These are phyloP conservation scores for Austroboletus niveus DNA, from an alignment of 1,284 basidiomycete species.

Conservation along the genomic window DNA sequence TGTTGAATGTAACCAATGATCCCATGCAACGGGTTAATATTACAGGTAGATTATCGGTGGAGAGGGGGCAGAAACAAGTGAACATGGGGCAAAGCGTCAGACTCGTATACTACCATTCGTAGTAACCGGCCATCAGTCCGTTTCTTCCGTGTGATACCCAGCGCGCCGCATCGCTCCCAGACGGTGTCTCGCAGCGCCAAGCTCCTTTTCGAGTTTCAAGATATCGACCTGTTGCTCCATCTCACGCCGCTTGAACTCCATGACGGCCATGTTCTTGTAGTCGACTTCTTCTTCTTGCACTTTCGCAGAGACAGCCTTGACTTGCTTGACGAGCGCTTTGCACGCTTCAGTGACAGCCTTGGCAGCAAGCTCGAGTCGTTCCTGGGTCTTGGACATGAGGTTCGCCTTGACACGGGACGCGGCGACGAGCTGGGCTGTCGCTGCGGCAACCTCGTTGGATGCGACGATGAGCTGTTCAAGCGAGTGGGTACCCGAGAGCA, in stretches of 20 bases:
- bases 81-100: background rate
- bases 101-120: background rate
- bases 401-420: conserved; percentile 98
- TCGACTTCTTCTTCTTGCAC: conserved; percentile 80
- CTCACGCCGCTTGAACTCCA: conserved; percentile 97
- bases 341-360: conserved; percentile 99
- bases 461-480: conserved; percentile 99
- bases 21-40: conserved; percentile 10
- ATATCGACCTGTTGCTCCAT: conserved; percentile 99
- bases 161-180: conserved; percentile 90
- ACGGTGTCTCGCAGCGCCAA: conserved; percentile 83
- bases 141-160: conserved; percentile 84
- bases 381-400: conserved; percentile 98
- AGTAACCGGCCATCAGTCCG: conserved; percentile 43
- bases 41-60: conserved; percentile 25
- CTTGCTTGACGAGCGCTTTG: conserved; percentile 93
- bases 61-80: background rate
- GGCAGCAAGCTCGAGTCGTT: conserved; percentile 91
- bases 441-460: conserved; percentile 96
- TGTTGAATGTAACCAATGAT: background rate
- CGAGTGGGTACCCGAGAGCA: conserved; percentile 93
- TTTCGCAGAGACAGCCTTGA: conserved; percentile 91
- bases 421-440: conserved; percentile 97
- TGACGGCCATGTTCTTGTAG: conserved; percentile 88
- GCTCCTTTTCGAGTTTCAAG: conserved; percentile 92